Percentiles rank a stretch among this genome's conserved stretches.
phyloP scores from a whole-genome alignment of 108 stramenopile species.

The Skeletonema menzelii region DNA sequence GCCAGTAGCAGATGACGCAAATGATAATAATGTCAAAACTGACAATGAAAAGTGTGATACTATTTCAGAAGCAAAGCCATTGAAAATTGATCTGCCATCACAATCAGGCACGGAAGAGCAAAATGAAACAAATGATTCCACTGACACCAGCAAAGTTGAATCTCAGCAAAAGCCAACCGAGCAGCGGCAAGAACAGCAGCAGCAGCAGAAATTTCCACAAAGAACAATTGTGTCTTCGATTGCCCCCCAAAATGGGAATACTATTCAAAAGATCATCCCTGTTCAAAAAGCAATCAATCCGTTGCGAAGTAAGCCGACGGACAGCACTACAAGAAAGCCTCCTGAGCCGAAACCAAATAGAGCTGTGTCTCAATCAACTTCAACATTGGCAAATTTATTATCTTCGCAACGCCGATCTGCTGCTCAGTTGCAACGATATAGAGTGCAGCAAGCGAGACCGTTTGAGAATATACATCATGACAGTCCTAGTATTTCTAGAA shows the following conservation, averaged over 20 bases:
- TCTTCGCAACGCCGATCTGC: background rate
- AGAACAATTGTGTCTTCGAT: background rate
- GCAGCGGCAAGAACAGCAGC: too few species aligned
- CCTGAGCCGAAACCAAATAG: background rate
- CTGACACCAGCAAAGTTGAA: background rate
- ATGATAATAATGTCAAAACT: background rate
- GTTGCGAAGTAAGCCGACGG: background rate
- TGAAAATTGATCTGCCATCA: background rate
- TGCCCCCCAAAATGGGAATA: background rate
- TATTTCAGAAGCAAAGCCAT: background rate
- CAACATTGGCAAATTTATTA: constrained; percentile 2
- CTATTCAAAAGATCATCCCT: background rate
- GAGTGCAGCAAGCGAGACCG: background rate
- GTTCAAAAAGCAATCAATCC: background rate
- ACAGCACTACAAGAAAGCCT: background rate
- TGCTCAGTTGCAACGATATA: background rate
- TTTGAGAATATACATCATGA: background rate
- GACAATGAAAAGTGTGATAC: background rate
- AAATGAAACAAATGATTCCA: background rate
- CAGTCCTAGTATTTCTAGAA: background rate
- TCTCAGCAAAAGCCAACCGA: background rate
- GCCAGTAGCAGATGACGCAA: background rate
- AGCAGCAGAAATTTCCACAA: too few species aligned
- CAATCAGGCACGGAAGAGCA: background rate
- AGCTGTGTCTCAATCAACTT: background rate